phyloP scores from a whole-genome alignment of 2,329 filamentous ascomycete species.

The Fusarium hainanense region DNA sequence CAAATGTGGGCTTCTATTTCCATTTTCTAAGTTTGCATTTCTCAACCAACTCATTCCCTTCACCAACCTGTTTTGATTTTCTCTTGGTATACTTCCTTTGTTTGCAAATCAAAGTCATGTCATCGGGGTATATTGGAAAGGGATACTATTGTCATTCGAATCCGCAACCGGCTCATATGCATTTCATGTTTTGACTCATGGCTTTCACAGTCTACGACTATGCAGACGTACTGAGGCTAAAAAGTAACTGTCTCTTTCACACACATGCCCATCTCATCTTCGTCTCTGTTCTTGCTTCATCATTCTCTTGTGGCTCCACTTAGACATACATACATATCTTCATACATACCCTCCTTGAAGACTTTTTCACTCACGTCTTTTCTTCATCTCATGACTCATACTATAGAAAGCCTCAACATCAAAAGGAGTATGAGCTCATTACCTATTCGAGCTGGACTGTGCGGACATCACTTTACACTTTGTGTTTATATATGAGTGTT shows the following conservation, averaged over 20 bases:
- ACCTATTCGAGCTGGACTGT: background rate
- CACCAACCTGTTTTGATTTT: conserved; percentile 27
- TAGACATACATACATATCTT: conserved; percentile 4
- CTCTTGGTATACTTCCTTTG: background rate
- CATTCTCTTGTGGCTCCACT: background rate
- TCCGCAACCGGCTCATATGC: background rate
- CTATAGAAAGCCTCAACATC: conserved; percentile 12
- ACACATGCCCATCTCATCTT: background rate
- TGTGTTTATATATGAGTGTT: background rate
- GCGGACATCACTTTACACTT: background rate
- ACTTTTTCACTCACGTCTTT: background rate
- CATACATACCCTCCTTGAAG: background rate
- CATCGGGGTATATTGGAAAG: background rate
- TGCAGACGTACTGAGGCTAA: background rate
- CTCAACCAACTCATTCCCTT: background rate
- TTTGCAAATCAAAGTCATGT: conserved; percentile 1
- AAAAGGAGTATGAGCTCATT: conserved; percentile 4
- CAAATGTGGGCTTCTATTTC: background rate
- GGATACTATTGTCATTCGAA: background rate
- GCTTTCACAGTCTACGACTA: background rate
- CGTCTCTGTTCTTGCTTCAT: conserved; percentile 2
- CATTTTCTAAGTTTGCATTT: background rate
- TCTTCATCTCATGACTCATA: conserved; percentile 17
- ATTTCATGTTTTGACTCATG: background rate
- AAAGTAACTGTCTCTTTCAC: conserved; percentile 9